Evolutionary conservation across 768 basidiomycete genomes (phyloP).

Genomic region (Sarcomyxa edulis): DNA sequence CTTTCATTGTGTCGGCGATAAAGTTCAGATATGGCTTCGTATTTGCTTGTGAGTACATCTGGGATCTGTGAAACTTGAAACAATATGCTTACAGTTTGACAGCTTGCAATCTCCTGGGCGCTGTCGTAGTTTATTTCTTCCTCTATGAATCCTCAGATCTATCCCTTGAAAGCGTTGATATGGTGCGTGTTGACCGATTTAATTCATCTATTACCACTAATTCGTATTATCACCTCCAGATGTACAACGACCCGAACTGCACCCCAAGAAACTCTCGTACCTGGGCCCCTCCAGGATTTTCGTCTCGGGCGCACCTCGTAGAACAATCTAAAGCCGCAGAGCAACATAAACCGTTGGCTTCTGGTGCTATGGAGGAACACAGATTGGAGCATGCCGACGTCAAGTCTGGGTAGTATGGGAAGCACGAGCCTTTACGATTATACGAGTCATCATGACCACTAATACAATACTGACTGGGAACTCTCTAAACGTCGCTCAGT

Average conservation of each 20-base stretch:
- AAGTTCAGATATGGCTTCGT: slow-evolving; percentile 63
- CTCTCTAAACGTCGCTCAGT: too few species aligned
- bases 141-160: slow-evolving; percentile 69
- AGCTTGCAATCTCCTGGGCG: slow-evolving; percentile 57
- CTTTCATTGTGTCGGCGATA: slow-evolving; percentile 60
- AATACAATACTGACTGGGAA: too few species aligned
- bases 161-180: slow-evolving; percentile 60
- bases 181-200: slow-evolving; percentile 32
- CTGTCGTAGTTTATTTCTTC: slow-evolving; percentile 64
- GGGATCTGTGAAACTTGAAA: too few species aligned
- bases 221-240: slow-evolving; percentile 21
- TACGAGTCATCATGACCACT: too few species aligned
- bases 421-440: too few species aligned
- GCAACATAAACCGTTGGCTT: too few species aligned
- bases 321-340: too few species aligned
- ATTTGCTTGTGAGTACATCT: slow-evolving; percentile 45
- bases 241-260: slow-evolving; percentile 60
- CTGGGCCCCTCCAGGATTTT: slow-evolving; percentile 59
- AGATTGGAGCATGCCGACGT: too few species aligned
- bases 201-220: slow-evolving; percentile 2
- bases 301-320: too few species aligned
- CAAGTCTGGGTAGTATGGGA: too few species aligned
- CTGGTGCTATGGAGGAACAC: too few species aligned
- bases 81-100: not conserved
- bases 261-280: slow-evolving; percentile 59